Evolutionary conservation across 306 rosid genomes (phyloP).

Genomic region (Herpetospermum pedunculosum): DNA sequence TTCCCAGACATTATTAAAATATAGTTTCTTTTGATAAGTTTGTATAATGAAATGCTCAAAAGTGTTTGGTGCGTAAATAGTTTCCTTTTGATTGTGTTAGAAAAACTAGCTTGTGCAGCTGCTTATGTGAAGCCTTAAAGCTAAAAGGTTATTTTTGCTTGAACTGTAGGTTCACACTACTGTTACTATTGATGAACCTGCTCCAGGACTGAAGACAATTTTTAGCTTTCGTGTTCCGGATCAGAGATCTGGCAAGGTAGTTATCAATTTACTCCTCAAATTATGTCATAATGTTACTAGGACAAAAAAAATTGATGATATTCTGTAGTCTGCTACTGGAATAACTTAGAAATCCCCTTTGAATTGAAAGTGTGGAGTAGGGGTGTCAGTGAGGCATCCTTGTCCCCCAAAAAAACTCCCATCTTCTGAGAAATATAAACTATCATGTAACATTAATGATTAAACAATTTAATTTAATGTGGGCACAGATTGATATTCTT

Average conservation of each 20-base stretch:
- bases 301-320: neutral
- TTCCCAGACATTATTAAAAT: neutral
- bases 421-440: neutral
- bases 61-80: neutral
- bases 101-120: neutral
- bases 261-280: neutral
- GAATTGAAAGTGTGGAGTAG: neutral
- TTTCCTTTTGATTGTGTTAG: neutral
- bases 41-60: neutral
- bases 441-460: neutral
- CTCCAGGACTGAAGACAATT: slow-evolving; percentile 84
- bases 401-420: neutral
- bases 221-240: slow-evolving; percentile 76
- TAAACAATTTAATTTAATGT: neutral
- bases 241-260: slow-evolving; percentile 89
- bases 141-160: neutral
- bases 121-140: neutral
- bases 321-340: neutral
- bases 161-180: slow-evolving; percentile 57
- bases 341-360: neutral
- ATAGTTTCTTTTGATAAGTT: neutral
- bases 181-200: slow-evolving; percentile 80
- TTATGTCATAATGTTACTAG: neutral
- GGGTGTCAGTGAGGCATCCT: neutral
- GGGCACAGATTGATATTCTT: neutral